Evolutionary conservation across 768 basidiomycete species (phyloP).

Genomic region (Hygrophorus pudorinus): DNA sequence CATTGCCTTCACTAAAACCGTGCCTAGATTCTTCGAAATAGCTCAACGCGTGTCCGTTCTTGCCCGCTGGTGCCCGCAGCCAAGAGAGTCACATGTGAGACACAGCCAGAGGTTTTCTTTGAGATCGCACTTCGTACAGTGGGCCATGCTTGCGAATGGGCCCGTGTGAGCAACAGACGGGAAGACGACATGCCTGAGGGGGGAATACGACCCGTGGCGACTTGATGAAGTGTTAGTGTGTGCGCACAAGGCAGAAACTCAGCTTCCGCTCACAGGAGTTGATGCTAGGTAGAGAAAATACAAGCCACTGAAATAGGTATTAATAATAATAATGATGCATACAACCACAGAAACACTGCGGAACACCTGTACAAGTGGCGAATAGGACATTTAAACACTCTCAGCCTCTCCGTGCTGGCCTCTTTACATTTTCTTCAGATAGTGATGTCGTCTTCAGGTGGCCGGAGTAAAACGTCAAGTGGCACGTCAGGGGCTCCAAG

Average conservation of each 20-base stretch:
- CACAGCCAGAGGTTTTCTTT: slow-evolving; percentile 95
- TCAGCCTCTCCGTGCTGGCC: too few species aligned
- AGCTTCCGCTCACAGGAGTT: too few species aligned
- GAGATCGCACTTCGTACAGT: slow-evolving; percentile 76
- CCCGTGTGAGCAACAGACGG: not conserved
- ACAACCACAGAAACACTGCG: too few species aligned
- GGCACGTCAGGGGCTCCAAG: too few species aligned
- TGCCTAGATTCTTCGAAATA: slow-evolving; percentile 72
- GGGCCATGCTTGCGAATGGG: slow-evolving; percentile 51
- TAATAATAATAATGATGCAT: too few species aligned
- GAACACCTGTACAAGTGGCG: too few species aligned
- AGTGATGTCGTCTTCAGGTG: too few species aligned
- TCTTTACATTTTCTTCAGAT: too few species aligned
- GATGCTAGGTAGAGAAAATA: too few species aligned
- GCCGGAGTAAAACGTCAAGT: too few species aligned
- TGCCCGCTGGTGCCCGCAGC: slow-evolving; percentile 73
- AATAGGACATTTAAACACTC: too few species aligned
- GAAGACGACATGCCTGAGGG: slow-evolving; percentile 35
- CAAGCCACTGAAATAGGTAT: too few species aligned
- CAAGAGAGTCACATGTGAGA: slow-evolving; percentile 79
- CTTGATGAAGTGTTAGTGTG: slow-evolving; percentile 36
- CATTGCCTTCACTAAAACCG: slow-evolving; percentile 76
- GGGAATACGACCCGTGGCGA: slow-evolving; percentile 34
- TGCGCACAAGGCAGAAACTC: slow-evolving; percentile 87
- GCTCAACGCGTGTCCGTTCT: slow-evolving; percentile 75